phyloP scores from a whole-genome alignment of 2,329 filamentous ascomycete genomes.

The Endoconidiophora polonica region DNA sequence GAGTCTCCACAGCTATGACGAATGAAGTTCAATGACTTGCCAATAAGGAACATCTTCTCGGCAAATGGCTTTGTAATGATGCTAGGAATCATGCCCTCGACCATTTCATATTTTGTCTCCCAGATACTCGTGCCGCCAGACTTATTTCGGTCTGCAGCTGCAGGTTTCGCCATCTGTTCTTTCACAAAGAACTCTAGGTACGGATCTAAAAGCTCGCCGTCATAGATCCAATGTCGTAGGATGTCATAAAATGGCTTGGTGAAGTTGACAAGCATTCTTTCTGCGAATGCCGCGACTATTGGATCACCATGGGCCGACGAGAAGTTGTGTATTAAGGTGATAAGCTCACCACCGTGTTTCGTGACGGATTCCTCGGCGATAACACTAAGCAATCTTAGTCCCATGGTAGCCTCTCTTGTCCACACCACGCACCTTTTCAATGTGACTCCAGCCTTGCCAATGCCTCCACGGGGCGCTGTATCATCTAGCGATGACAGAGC shows the following conservation, averaged over 20 bases:
- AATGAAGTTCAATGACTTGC: conserved; percentile 96
- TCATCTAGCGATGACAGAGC: conserved; percentile 62
- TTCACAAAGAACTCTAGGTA: conserved; percentile 91
- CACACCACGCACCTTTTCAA: conserved; percentile 91
- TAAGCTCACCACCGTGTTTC: conserved; percentile 74
- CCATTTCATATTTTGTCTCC: conserved; percentile 52
- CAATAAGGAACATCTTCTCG: conserved; percentile 91
- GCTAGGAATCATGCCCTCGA: conserved; percentile 49
- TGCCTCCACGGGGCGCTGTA: conserved; percentile 46
- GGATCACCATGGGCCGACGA: conserved; percentile 90
- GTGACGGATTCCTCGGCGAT: conserved; percentile 83
- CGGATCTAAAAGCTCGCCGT: conserved; percentile 92
- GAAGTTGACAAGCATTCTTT: conserved; percentile 70
- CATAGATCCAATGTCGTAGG: conserved; percentile 91
- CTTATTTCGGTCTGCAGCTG: conserved; percentile 26
- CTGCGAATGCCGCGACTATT: conserved; percentile 83
- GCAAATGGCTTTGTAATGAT: conserved; percentile 91
- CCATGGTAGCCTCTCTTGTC: conserved; percentile 95
- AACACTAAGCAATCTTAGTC: conserved; percentile 76
- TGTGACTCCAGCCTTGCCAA: conserved; percentile 79
- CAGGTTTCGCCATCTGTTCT: conserved; percentile 37
- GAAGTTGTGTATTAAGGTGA: conserved; percentile 84
- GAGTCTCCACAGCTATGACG: conserved; percentile 88
- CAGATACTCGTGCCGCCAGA: conserved; percentile 71
- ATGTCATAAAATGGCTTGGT: conserved; percentile 95